Conservation (phyloP, 169 alveolate genomes). For the Cryptosporidium meleagridis region DNA sequence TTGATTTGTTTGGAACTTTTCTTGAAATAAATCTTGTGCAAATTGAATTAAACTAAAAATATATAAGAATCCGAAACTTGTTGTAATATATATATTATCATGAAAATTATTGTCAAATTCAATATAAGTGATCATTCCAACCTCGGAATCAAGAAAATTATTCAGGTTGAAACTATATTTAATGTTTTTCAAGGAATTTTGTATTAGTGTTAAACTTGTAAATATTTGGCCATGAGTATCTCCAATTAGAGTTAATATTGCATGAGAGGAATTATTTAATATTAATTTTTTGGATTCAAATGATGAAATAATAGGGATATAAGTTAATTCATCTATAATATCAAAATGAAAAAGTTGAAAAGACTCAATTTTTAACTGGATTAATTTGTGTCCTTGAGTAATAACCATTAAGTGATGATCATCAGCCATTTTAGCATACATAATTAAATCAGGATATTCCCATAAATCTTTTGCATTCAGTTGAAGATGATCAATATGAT, state of each 20-base stretch:
- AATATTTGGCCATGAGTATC: constrained; percentile 9
- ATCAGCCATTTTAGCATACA: constrained; percentile 6
- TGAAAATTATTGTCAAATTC: constrained; percentile 5
- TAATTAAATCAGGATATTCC: constrained; percentile 8
- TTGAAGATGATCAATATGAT: neutral
- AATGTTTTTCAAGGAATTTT: neutral
- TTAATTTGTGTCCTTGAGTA: constrained; percentile 13
- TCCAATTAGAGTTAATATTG: constrained; percentile 16
- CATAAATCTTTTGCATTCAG: neutral
- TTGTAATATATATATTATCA: neutral
- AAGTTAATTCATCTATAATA: neutral
- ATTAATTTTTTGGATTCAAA: constrained; percentile 31
- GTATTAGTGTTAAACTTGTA: neutral
- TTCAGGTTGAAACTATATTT: neutral
- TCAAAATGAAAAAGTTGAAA: neutral
- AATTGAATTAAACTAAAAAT: neutral
- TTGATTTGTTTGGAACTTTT: neutral
- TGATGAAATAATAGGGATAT: neutral
- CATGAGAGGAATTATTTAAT: neutral
- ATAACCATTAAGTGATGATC: constrained; percentile 6
- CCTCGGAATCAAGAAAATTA: neutral
- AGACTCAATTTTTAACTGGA: neutral
- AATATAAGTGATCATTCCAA: constrained; percentile 25
- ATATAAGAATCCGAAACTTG: neutral
- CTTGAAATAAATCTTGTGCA: neutral